These are phyloP conservation scores for Solanum hybrid DNA, from an alignment of 305 asterid genomes.

Conservation along the genomic window DNA sequence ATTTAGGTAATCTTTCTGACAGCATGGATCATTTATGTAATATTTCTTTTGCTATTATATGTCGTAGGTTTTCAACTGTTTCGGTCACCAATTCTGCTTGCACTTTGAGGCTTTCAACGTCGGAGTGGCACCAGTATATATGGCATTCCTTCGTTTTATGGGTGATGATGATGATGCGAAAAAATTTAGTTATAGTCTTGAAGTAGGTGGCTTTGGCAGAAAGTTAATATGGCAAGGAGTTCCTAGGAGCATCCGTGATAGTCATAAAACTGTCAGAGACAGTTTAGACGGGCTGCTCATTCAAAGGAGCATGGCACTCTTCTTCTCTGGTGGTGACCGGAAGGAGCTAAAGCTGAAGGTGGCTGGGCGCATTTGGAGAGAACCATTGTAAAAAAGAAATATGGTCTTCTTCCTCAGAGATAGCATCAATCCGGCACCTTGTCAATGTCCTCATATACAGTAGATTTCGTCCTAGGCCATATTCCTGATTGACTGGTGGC, in stretches of 20 bases:
- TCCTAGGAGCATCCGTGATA: constrained; percentile 66
- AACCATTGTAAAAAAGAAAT: constrained; percentile 19
- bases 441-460: not conserved
- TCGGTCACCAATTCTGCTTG: constrained; percentile 63
- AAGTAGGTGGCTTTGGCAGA: constrained; percentile 52
- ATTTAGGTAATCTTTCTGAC: not conserved
- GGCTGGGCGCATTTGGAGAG: constrained; percentile 70
- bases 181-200: constrained; percentile 52
- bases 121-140: constrained; percentile 60
- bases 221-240: constrained; percentile 66
- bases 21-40: not conserved
- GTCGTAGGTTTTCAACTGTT: constrained; percentile 63
- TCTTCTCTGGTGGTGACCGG: constrained; percentile 50
- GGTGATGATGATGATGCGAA: constrained; percentile 61
- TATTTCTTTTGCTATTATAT: not conserved
- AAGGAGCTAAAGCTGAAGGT: constrained; percentile 68
- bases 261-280: constrained; percentile 53
- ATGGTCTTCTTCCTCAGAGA: not conserved
- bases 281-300: constrained; percentile 63
- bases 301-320: constrained; percentile 59
- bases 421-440: not conserved
- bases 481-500: not conserved
- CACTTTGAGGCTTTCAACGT: constrained; percentile 68
- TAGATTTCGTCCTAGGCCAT: not conserved
- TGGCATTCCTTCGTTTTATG: constrained; percentile 78